Conservation (phyloP, 2,329 filamentous ascomycete species). For the Colletotrichum musae region DNA sequence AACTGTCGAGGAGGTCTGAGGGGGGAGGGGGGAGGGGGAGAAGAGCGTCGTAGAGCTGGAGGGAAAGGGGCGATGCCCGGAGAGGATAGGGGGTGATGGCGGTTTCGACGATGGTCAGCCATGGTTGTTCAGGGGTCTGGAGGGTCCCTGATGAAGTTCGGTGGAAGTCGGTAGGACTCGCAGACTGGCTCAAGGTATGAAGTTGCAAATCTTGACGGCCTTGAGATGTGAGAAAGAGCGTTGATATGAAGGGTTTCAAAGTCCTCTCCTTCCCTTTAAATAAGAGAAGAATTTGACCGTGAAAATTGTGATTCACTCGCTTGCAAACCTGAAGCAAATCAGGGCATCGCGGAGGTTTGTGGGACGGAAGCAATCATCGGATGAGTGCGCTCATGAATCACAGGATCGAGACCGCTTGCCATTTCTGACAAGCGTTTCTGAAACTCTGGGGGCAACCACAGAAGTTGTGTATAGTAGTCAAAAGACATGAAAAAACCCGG, state of each 20-base stretch:
- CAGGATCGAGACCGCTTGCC: background rate
- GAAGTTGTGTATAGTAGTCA: background rate
- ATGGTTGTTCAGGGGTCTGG: background rate
- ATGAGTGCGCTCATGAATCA: background rate
- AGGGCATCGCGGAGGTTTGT: background rate
- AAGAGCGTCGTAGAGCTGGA: background rate
- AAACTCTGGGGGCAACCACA: background rate
- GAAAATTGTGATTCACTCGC: background rate
- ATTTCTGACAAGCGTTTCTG: too few relatives aligned
- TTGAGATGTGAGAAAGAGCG: too few relatives aligned
- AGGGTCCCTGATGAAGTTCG: too few relatives aligned
- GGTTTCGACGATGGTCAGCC: constrained; percentile 28
- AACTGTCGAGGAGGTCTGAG: background rate
- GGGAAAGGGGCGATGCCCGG: background rate
- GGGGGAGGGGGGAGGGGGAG: background rate
- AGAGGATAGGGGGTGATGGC: constrained; percentile 22
- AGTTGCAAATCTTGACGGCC: too few relatives aligned
- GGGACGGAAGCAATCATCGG: background rate
- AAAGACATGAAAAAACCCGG: too few relatives aligned
- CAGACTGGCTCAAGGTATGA: background rate
- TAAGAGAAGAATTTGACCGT: too few relatives aligned
- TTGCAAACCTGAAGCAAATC: background rate
- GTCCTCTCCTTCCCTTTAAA: too few relatives aligned
- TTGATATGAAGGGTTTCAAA: too few relatives aligned
- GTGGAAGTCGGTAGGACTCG: background rate